Base-by-base conservation (phyloP, 108 stramenopile genomes). In the Nitzschia sp. region DNA sequence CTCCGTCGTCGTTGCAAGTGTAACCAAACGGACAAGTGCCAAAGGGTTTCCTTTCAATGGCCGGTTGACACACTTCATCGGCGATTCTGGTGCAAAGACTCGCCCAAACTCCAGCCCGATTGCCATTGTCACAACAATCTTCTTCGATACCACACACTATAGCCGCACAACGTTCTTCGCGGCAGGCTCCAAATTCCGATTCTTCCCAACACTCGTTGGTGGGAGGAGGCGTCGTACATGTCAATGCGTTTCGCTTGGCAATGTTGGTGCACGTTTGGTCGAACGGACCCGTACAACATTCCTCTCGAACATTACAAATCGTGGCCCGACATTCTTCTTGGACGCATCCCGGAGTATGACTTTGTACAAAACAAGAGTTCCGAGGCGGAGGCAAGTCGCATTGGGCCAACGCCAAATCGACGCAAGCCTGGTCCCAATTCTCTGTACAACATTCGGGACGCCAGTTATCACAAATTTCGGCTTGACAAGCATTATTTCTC, bases 211-310 rank as follows among this genome's bases (percentile, higher is more conserved):
- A 65, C 11, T 22, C 16, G 17, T 65, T 65, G 31, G 19, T n/a
- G 3, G 48, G 19, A 6, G 13, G 17, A 11, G 22, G 6, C 26
- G 30, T 45, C 17, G 2, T 22, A 44, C 60, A 62, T 22, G 13
- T 44, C 36, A 19, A 17, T 5, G 60, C 36, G 31, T 41, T 16
- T 6, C 41, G 32, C 36, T 22, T 27, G 38, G 60, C 60, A 16
- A 62, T 27, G 6, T 36, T 50, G 11, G 31, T 29, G 30, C 47
- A 65, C 3, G 19, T 22, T 28, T 50, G 29, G 31, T 65, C 48
- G 31, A 50, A 65, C 27, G 64, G 16, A 52, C 17, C 48, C 5
- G 27, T 52, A 17, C 64, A 65, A 35, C 64, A 65, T 52, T 50
- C 64, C 19, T 32, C 32, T 15, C 47, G 47, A 16, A 32, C 17